Base-by-base conservation (phyloP, 345 rosid species). In the Hibiscus mutabilis region DNA sequence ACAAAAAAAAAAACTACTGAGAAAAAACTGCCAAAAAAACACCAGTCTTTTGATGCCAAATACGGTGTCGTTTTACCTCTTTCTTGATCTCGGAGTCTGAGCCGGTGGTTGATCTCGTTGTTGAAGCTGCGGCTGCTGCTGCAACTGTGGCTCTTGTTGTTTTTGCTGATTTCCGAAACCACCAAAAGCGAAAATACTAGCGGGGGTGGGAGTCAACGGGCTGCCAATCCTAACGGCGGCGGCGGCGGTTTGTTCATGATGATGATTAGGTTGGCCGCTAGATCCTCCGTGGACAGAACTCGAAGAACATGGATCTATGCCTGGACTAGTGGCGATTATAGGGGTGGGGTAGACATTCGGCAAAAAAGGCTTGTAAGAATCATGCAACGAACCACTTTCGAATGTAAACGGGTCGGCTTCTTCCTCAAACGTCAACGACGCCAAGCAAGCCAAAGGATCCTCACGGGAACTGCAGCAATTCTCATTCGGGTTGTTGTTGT, bases 311-410 rank as follows among this genome's bases (percentile, higher is more conserved):
- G 37, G 37, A 4, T 33, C 37, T 33, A 33, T 33, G 37, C 37
- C 37, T 3, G 5, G 37, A 33, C 3, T 33, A 33, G 37, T 33
- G 37, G 37, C 37, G 37, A 33, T 33, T 5, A 33, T 33, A 33
- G 37, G 1, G 37, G 37, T 33, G 37, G 37, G 37, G 37, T 33
- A 3, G 37, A 33, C 37, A 3, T 33, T 33, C 37, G 37, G 74
- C 51, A 84, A 68, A 81, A 87, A 86, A 4, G 93, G 93, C 67
- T 71, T 79, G 81, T 74, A 85, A 60, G 93, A 82, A 74, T 86
- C 86, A 58, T 79, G 85, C 35, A 88, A 85, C 60, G 76, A 68
- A 22, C 79, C 76, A 64, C 16, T 53, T 42, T 66, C 60, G 56
- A 78, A 81, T 6, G 76, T 76, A 66, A 79, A 84, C 25, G 70